These are phyloP conservation scores for Zizania latifolia DNA, from an alignment of 176 grass and related monocot genomes.

Conservation along the genomic window DNA sequence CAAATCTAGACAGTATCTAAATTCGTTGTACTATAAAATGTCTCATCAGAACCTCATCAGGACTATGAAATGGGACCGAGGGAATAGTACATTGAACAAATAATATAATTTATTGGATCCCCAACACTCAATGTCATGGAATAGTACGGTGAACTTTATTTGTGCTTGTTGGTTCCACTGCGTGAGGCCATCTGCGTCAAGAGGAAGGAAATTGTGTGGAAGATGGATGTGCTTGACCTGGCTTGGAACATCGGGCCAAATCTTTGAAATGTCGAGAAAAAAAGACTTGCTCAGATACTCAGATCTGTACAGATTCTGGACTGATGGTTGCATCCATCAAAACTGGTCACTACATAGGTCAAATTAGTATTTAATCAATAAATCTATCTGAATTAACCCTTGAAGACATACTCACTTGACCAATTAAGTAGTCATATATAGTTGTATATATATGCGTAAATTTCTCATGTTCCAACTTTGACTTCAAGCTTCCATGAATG, in stretches of 20 bases:
- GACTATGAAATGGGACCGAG: too few species aligned
- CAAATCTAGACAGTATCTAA: too few species aligned
- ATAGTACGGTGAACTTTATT: not conserved
- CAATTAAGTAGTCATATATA: not conserved
- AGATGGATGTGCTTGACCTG: constrained; percentile 10
- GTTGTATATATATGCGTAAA: not conserved
- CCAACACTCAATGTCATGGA: not conserved
- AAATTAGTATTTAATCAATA: not conserved
- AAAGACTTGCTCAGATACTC: not conserved
- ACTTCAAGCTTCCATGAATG: not conserved
- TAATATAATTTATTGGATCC: too few species aligned
- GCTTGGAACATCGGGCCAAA: not conserved
- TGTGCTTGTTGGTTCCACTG: not conserved
- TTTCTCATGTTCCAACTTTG: not conserved
- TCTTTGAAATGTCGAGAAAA: constrained; percentile 10
- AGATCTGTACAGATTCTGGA: not conserved
- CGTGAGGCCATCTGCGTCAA: not conserved
- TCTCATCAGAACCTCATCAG: too few species aligned
- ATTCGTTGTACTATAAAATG: too few species aligned
- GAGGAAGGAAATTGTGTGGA: not conserved
- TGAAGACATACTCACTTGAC: not conserved
- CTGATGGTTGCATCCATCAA: not conserved
- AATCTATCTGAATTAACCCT: constrained; percentile 18
- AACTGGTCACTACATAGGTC: not conserved
- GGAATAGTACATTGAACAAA: too few species aligned